Evolutionary conservation across 2,329 filamentous ascomycete genomes (phyloP).

Genomic region (Fusarium foetens): DNA sequence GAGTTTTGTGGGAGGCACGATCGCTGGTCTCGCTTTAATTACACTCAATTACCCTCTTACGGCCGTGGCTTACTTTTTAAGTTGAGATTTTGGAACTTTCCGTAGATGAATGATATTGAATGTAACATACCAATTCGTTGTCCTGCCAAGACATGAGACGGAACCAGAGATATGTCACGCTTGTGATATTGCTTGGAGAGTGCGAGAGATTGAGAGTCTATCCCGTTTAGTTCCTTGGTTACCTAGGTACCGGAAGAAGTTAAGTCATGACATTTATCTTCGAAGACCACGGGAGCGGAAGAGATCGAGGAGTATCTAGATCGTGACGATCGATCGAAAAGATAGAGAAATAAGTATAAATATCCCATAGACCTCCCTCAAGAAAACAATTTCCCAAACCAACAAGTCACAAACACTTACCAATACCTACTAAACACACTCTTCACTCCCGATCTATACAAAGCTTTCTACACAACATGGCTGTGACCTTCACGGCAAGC

Average conservation of each 20-base stretch:
- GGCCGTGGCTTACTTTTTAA: neutral
- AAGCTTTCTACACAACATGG: neutral
- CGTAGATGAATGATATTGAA: neutral
- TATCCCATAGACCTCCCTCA: neutral
- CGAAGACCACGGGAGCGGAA: neutral
- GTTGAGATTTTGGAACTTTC: neutral
- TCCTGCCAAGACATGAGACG: neutral
- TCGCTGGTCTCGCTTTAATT: neutral
- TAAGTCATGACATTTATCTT: accelerated
- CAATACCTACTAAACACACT: neutral
- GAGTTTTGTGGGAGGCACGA: neutral
- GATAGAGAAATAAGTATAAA: neutral
- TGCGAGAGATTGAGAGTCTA: neutral
- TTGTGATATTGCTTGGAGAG: neutral
- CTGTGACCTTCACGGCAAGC: neutral
- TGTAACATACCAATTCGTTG: neutral
- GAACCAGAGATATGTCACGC: neutral
- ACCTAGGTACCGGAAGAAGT: neutral
- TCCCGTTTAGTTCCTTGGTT: neutral
- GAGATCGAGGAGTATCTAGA: neutral
- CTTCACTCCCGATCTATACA: accelerated
- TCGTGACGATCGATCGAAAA: neutral
- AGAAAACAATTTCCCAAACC: neutral
- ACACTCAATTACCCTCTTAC: neutral
- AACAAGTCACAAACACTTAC: neutral